phyloP scores from a whole-genome alignment of 768 basidiomycete genomes.

The Leccinum boreale region DNA sequence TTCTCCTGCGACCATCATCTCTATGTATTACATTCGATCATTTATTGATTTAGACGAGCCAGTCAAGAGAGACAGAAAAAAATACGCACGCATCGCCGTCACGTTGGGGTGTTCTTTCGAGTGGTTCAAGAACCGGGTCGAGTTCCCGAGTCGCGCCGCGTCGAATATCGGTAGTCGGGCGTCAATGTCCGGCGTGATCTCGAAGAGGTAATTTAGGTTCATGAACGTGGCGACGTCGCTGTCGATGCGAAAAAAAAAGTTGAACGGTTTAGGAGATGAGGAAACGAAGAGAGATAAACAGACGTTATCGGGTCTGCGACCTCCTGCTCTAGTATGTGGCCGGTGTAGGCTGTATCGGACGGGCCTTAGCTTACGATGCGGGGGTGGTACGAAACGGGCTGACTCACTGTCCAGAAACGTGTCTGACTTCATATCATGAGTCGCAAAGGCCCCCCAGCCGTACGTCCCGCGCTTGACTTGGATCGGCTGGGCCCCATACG shows the following conservation, averaged over 20 bases:
- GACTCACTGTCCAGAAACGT: constrained; percentile 34
- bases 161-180: constrained; percentile 23
- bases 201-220: constrained; percentile 37
- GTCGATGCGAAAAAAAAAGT: neutral
- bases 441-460: constrained; percentile 49
- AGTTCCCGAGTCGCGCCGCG: constrained; percentile 42
- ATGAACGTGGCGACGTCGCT: constrained; percentile 16
- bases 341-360: constrained; percentile 39
- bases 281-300: neutral
- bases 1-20: constrained; percentile 31
- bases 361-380: neutral
- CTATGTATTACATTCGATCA: no score
- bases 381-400: neutral
- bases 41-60: neutral
- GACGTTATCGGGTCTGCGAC: constrained; percentile 16
- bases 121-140: constrained; percentile 46
- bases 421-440: constrained; percentile 13
- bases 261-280: no score
- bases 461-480: constrained; percentile 32
- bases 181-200: neutral
- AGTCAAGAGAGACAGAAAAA: no score
- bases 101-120: constrained; percentile 8
- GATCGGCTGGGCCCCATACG: constrained; percentile 26
- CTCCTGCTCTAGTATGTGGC: constrained; percentile 14
- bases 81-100: constrained; percentile 26